phyloP scores from a whole-genome alignment of 1,139 yeast genomes.

The Yamadazyma dendronema region DNA sequence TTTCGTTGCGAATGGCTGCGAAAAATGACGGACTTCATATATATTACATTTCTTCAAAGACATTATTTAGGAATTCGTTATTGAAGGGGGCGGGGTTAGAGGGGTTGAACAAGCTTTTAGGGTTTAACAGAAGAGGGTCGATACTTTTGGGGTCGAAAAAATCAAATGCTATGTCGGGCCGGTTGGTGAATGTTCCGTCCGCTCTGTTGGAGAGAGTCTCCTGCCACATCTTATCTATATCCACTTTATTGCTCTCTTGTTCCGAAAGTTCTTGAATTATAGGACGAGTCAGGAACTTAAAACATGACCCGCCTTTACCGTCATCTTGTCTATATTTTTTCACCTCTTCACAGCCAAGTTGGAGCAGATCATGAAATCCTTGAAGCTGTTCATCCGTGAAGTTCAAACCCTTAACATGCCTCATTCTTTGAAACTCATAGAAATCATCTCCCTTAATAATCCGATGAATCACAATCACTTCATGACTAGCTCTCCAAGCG shows the following conservation, averaged over 20 bases:
- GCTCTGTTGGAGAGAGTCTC: not conserved
- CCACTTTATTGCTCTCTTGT: not conserved
- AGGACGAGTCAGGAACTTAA: not conserved
- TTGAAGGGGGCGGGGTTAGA: not conserved
- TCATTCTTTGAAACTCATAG: constrained; percentile 13
- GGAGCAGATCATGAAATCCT: not conserved
- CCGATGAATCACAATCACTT: constrained; percentile 26
- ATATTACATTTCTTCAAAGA: not conserved
- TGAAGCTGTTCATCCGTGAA: constrained; percentile 1
- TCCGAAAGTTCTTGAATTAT: not conserved
- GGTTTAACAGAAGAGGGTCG: not conserved
- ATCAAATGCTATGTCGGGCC: not conserved
- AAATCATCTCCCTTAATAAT: constrained; percentile 22
- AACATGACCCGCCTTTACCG: not conserved
- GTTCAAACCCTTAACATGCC: constrained; percentile 2
- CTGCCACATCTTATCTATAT: constrained; percentile 1
- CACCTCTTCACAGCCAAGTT: not conserved
- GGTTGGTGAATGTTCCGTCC: not conserved
- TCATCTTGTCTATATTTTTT: constrained; percentile 1
- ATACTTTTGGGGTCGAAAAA: not conserved
- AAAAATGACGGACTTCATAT: not conserved
- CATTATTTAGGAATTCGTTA: not conserved
- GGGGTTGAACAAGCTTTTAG: not conserved
- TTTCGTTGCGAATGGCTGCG: not conserved
- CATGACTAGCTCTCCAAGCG: constrained; percentile 42